Evolutionary conservation across 2,329 filamentous ascomycete species (phyloP).

Genomic region (Exserohilum rostratum): DNA sequence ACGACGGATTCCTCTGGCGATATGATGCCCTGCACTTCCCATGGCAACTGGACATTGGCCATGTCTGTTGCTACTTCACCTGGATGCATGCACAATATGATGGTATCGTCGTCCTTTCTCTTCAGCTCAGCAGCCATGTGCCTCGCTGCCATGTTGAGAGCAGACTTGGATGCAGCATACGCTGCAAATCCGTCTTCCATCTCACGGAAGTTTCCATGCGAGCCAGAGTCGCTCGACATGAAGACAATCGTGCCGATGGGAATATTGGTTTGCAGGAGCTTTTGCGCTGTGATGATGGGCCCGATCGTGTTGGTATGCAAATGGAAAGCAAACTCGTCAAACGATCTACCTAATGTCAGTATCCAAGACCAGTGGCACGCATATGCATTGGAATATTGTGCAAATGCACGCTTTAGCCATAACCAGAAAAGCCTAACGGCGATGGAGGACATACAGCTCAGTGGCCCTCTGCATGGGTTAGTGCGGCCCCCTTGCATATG

Average conservation of each 20-base stretch:
- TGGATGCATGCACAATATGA: slow-evolving; percentile 62
- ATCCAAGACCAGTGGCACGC: not conserved
- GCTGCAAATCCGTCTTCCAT: slow-evolving; percentile 65
- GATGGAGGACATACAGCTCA: slow-evolving; percentile 52
- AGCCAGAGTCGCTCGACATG: slow-evolving; percentile 65
- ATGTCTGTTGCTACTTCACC: slow-evolving; percentile 65
- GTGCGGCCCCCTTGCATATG: slow-evolving; percentile 24
- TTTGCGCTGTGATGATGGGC: slow-evolving; percentile 62
- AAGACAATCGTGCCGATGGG: slow-evolving; percentile 59
- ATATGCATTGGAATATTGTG: slow-evolving; percentile 11
- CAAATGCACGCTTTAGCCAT: slow-evolving; percentile 30
- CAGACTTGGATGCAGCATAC: slow-evolving; percentile 63
- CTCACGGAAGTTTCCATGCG: slow-evolving; percentile 57
- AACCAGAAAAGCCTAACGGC: slow-evolving; percentile 24
- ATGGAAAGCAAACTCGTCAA: slow-evolving; percentile 60
- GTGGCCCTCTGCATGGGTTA: slow-evolving; percentile 55
- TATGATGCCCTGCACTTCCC: slow-evolving; percentile 61
- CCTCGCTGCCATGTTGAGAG: slow-evolving; percentile 62
- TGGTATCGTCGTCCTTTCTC: slow-evolving; percentile 56
- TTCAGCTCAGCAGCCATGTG: slow-evolving; percentile 64
- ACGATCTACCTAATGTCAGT: slow-evolving; percentile 50
- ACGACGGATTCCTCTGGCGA: slow-evolving; percentile 57
- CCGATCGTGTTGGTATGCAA: slow-evolving; percentile 65
- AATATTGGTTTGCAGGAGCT: slow-evolving; percentile 56
- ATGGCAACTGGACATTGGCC: slow-evolving; percentile 58